Evolutionary conservation across 495 filamentous ascomycete genomes (phyloP).

Genomic region (Aspergillus funiculosus): DNA sequence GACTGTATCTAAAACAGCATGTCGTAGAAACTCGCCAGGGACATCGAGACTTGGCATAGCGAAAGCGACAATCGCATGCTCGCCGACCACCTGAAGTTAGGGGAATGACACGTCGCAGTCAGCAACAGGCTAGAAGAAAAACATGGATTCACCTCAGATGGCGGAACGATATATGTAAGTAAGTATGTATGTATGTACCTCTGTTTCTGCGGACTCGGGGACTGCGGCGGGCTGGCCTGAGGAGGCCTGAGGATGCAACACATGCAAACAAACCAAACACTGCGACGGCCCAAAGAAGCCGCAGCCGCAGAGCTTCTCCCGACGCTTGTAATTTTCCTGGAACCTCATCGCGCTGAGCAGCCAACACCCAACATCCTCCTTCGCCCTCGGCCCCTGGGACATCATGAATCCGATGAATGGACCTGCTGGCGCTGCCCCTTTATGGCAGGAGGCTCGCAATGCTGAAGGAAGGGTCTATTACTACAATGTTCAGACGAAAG

Average conservation of each 20-base stretch:
- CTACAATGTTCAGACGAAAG: constrained; percentile 80
- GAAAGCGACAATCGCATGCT: constrained; percentile 26
- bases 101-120: background rate
- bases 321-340: constrained; percentile 20
- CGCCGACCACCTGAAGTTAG: constrained; percentile 2
- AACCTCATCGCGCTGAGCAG: constrained; percentile 1
- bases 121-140: background rate
- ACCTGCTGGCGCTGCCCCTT: constrained; percentile 45
- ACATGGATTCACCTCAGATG: background rate
- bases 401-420: constrained; percentile 61
- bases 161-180: too few relatives aligned
- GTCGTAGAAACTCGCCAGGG: constrained; percentile 58
- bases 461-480: constrained; percentile 88
- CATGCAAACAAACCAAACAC: constrained; percentile 35
- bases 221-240: too few relatives aligned
- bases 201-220: too few relatives aligned
- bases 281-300: constrained; percentile 12
- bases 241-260: background rate
- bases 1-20: constrained; percentile 70
- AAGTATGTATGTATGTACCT: too few relatives aligned
- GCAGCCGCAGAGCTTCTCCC: constrained; percentile 16
- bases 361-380: constrained; percentile 3
- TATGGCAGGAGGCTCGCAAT: constrained; percentile 82
- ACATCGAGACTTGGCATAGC: constrained; percentile 40
- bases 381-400: background rate